Evolutionary conservation across 2,329 filamentous ascomycete species (phyloP).

Genomic region (Monilinia fructigena): DNA sequence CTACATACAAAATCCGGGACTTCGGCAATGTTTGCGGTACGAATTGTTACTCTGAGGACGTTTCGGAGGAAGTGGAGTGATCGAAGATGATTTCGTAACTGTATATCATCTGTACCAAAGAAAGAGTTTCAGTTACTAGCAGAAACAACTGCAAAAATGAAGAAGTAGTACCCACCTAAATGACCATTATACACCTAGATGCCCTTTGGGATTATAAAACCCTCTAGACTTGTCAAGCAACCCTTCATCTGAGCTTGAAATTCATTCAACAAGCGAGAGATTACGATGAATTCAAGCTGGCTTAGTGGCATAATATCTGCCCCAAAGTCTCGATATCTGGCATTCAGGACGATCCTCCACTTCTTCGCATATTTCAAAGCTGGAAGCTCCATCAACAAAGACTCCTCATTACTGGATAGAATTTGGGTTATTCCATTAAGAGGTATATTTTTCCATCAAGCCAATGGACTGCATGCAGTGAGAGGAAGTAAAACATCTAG

Average conservation of each 20-base stretch:
- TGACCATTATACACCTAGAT: background rate
- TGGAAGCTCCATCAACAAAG: background rate
- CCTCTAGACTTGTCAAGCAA: background rate
- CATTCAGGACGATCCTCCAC: background rate
- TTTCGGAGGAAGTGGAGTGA: background rate
- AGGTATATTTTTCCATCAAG: background rate
- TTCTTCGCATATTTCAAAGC: background rate
- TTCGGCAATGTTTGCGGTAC: background rate
- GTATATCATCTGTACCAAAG: background rate
- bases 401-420: no score
- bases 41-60: background rate
- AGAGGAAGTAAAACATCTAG: background rate
- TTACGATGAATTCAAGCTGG: background rate
- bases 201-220: background rate
- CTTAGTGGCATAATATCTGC: background rate
- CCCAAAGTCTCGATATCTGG: background rate
- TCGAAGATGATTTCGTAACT: background rate
- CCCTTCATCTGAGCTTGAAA: background rate
- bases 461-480: background rate
- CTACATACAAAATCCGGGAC: background rate
- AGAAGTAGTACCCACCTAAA: background rate
- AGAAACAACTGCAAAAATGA: background rate
- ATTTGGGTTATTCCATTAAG: no score
- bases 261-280: background rate
- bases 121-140: background rate